Percentiles rank a stretch among this genome's conserved stretches.
Conservation (phyloP, 2,329 filamentous ascomycete genomes). For the Thermochaetoides dissita region DNA sequence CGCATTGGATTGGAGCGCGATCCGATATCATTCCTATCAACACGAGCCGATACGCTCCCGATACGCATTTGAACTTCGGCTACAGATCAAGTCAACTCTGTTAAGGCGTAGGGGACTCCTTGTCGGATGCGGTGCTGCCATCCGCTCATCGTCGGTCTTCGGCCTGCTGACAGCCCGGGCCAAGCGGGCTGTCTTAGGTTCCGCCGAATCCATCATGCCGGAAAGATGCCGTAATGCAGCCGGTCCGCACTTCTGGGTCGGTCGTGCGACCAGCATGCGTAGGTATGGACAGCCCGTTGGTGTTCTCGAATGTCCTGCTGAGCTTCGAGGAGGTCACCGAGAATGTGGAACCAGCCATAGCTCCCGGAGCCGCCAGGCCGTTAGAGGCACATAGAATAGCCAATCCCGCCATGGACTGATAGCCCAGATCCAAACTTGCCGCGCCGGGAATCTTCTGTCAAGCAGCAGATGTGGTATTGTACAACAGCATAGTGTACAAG, state of each 20-base stretch:
- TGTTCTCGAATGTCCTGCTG: no score
- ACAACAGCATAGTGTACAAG: constrained; percentile 5
- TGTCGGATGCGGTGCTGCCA: background rate
- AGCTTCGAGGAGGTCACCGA: no score
- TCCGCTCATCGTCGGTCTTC: background rate
- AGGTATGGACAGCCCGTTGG: no score
- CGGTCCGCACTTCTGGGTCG: background rate
- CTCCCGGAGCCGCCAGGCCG: no score
- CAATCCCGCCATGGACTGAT: background rate
- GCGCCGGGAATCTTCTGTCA: background rate
- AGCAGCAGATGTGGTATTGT: constrained; percentile 1
- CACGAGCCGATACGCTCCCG: no score
- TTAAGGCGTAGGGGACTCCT: no score
- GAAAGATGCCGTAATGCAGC: background rate
- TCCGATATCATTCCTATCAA: no score
- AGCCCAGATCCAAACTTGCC: background rate
- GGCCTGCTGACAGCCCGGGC: background rate
- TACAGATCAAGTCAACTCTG: no score
- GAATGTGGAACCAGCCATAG: no score
- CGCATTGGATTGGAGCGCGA: no score
- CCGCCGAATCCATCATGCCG: constrained; percentile 1
- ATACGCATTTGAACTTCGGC: no score
- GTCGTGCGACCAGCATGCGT: no score
- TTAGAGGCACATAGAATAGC: background rate
- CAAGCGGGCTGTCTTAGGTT: background rate